A percentile compares a stretch with the other conserved stretches of the same genome.
phyloP scores from a whole-genome alignment of 768 basidiomycete genomes.

The Lactarius sanguifluus region DNA sequence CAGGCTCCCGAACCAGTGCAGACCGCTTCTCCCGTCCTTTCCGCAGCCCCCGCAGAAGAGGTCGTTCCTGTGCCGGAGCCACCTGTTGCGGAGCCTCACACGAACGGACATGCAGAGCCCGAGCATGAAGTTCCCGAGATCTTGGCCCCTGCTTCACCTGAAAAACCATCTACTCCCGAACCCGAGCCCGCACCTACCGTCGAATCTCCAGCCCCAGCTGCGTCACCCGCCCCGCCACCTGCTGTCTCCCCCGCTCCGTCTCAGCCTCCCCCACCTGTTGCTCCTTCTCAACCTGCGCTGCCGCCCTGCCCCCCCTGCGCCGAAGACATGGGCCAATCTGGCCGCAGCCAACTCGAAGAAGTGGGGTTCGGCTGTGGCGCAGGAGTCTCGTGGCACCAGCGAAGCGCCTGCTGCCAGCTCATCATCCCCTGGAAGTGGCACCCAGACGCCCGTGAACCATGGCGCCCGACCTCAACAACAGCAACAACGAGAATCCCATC shows the following conservation, averaged over 20 bases:
- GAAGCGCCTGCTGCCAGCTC: conserved; percentile 53
- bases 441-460: conserved; percentile 38
- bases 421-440: conserved; percentile 44
- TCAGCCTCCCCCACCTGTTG: conserved; percentile 30
- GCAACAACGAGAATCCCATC: conserved; percentile 44
- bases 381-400: conserved; percentile 73
- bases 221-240: conserved; percentile 34
- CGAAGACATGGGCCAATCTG: conserved; percentile 90
- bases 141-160: conserved; percentile 35
- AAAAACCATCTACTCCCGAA: conserved; percentile 36
- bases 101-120: conserved; percentile 35
- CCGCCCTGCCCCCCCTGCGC: conserved; percentile 48
- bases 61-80: conserved; percentile 38
- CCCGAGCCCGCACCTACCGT: conserved; percentile 36
- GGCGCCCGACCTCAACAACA: conserved; percentile 39
- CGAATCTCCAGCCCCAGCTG: conserved; percentile 33
- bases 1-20: conserved; percentile 37
- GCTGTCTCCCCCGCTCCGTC: conserved; percentile 34
- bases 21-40: conserved; percentile 44
- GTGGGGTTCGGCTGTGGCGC: conserved; percentile 82
- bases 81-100: conserved; percentile 34
- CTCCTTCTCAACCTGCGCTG: conserved; percentile 41
- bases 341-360: conserved; percentile 80
- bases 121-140: conserved; percentile 41
- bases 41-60: conserved; percentile 38